Base-by-base conservation (phyloP, 352 stramenopile genomes). In the Phytopythium delawarense region DNA sequence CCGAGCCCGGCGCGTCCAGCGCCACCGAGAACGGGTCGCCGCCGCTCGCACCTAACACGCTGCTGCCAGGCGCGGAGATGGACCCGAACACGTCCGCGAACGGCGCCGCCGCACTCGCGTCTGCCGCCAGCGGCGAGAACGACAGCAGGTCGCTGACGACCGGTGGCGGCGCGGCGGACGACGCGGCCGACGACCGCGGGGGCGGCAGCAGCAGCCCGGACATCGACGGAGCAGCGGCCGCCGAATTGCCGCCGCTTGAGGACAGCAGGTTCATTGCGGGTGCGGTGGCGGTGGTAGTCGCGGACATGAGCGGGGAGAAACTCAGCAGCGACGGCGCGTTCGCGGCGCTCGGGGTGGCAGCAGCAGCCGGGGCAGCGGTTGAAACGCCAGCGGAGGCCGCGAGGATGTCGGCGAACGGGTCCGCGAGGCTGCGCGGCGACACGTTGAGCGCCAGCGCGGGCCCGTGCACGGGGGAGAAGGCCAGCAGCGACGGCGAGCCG, bases 41-140 rank as follows among this genome's bases (percentile, higher is more conserved):
- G 44, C 63, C 60, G 4, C 57, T 69, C 40, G 67, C 44, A 7
- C 40, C 50, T 5, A 35, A 46, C 52, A 28, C 65, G 6, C 55
- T 53, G 32, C 64, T 62, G 40, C 56, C 76, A 7, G 55, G 60
- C 48, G 64, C 52, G 40, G 52, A 50, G 46, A 45, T 71, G 25
- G 73, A 60, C 12, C 63, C 71, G 65, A 81, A 72, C 46, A 78
- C 59, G 35, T 64, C 63, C 16, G 28, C 44, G 23, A 87, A 59
- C 64, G 72, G 50, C 39, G 71, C 2, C 45, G 71, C 2, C 51
- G 57, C 8, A 37, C 32, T 20, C 64, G 30, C 0, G 59, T 30
- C 3, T 7, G 64, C 59, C 5, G 67, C 66, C 20, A 89, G 65
- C 1, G 80, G 80, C 32, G 80, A 88, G 57, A 89, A 89, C n/a